These are phyloP conservation scores for Sarocladiaceae sp. DNA, from an alignment of 2,329 filamentous ascomycete species.

Conservation along the genomic window DNA sequence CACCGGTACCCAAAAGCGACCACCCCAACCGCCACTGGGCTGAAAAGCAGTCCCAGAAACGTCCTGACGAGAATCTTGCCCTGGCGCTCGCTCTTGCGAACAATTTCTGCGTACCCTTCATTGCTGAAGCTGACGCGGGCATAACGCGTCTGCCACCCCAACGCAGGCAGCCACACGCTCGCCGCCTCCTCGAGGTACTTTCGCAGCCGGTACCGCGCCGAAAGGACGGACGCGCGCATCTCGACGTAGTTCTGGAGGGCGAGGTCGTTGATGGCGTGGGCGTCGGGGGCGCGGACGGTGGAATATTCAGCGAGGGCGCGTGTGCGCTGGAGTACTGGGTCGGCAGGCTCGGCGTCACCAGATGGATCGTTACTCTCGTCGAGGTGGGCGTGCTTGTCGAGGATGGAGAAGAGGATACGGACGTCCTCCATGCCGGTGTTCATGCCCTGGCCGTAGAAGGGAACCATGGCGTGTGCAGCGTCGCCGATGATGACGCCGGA, in stretches of 20 bases:
- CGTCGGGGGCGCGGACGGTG: constrained; percentile 64
- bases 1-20: constrained; percentile 18
- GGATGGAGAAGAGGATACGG: constrained; percentile 72
- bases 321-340: constrained; percentile 45
- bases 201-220: constrained; percentile 67
- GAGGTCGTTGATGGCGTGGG: constrained; percentile 85
- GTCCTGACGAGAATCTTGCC: constrained; percentile 49
- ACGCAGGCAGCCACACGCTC: constrained; percentile 64
- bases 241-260: constrained; percentile 88
- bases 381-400: constrained; percentile 59
- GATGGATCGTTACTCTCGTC: constrained; percentile 37
- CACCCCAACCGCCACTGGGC: constrained; percentile 22
- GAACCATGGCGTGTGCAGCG: constrained; percentile 94
- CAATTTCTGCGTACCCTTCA: constrained; percentile 80
- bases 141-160: constrained; percentile 92
- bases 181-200: constrained; percentile 84
- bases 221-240: constrained; percentile 83
- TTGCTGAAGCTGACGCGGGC: constrained; percentile 89
- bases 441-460: constrained; percentile 97
- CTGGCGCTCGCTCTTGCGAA: constrained; percentile 63
- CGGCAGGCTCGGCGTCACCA: constrained; percentile 29
- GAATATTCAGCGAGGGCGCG: constrained; percentile 73
- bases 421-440: constrained; percentile 96
- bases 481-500: constrained; percentile 85
- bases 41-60: constrained; percentile 30